These are phyloP conservation scores for Syncephalastrum monosporum DNA, from an alignment of 371 early-diverging fungal species.

Conservation along the genomic window DNA sequence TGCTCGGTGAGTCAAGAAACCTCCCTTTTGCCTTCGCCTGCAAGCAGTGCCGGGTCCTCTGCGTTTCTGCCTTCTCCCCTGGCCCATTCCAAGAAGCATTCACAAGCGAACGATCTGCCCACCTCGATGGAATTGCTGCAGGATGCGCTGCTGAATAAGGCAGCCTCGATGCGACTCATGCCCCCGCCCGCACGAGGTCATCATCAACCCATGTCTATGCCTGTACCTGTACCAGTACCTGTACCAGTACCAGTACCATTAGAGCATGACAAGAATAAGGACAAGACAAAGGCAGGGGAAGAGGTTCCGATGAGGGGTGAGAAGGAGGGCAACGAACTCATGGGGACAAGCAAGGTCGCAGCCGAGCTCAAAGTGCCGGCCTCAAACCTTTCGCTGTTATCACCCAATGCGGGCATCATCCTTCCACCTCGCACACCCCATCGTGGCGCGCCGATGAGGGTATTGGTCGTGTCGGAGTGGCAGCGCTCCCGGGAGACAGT, in stretches of 20 bases:
- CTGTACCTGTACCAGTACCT: no score
- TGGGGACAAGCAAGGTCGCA: background rate
- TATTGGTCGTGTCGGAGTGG: conserved; percentile 47
- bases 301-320: background rate
- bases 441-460: conserved; percentile 26
- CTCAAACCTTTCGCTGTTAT: conserved; percentile 7
- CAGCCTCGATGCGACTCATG: conserved; percentile 40
- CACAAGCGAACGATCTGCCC: conserved; percentile 22
- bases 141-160: conserved; percentile 37
- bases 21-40: conserved; percentile 1
- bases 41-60: conserved; percentile 1
- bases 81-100: conserved; percentile 28
- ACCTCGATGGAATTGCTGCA: conserved; percentile 24
- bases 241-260: background rate
- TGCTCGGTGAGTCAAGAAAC: conserved; percentile 16
- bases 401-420: conserved; percentile 20
- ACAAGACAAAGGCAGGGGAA: background rate
- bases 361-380: background rate
- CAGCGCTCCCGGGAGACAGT: conserved; percentile 34
- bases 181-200: conserved; percentile 34
- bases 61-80: conserved; percentile 22
- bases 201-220: background rate
- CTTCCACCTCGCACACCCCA: conserved; percentile 41
- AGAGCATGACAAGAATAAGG: background rate
- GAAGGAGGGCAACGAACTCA: background rate